Base-by-base conservation (phyloP, 2,329 filamentous ascomycete genomes). In the Metarhizium brunneum region DNA sequence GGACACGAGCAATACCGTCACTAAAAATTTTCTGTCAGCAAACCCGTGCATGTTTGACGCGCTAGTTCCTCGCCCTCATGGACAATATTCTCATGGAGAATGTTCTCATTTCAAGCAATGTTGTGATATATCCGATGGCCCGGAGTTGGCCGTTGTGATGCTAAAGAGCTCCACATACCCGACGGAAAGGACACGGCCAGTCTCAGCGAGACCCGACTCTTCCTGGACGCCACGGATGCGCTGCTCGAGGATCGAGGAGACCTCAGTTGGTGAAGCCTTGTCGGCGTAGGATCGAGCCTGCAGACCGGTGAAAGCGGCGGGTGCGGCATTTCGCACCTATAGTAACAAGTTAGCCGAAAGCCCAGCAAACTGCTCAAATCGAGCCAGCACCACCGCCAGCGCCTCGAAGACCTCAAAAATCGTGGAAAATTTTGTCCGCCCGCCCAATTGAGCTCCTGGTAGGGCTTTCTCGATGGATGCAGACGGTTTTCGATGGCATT, bases 1-100 rank as follows among this genome's bases (percentile, higher is more conserved):
- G 92, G 68, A 99, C 92, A 92, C 94, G 92, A 76, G 94, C 94
- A 74, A 99, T 99, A 95, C 94, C 94, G 82, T 99, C 94, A 94
- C 94, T 97, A 58, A 58, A 58, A 69, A 11, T 76, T 58, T 54
- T 58, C 11, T 40, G 65, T 73, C 60, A 74, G 70, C 58, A 57
- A 57, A 48, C 11, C 30, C 51, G 13, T 8, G 18, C 14, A 53
- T 14, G 6, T 30, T 18, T 32, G 20, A 42, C 20, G 16, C 35
- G 40, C 14, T 16, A 20, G 36, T 25, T 25, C 25, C 25, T 25
- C 11, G n/a, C 29, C n/a, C 18, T 14, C 43, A 7, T 47, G 4
- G 25, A 25, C 25, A 20, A 16, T 48, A 25, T 52, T 38, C 10
- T 25, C 45, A 51, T 25, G 20, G 49, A 16, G 42, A 36, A 47